These are phyloP conservation scores for Cordia subcordata DNA, from an alignment of 257 asterid genomes.

Conservation along the genomic window DNA sequence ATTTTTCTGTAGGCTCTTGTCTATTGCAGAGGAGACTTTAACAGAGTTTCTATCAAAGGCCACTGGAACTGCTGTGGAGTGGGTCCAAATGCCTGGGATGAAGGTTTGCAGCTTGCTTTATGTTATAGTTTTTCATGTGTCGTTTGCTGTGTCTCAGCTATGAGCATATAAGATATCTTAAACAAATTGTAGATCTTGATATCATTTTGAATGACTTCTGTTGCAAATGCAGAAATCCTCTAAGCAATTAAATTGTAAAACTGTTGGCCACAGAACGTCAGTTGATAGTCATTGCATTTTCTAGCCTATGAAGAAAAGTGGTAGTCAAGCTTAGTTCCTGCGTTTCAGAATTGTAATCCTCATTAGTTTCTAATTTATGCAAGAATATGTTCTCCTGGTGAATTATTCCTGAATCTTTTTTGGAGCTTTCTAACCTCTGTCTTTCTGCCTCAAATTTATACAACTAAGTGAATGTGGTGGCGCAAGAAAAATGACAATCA, in stretches of 20 bases:
- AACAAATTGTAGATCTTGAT: too few relatives aligned
- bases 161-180: constrained; percentile 1
- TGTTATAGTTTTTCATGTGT: not conserved
- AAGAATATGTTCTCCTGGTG: not conserved
- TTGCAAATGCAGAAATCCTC: too few relatives aligned
- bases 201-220: too few relatives aligned
- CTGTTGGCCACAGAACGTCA: too few relatives aligned
- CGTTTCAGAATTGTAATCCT: too few relatives aligned
- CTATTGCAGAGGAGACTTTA: constrained; percentile 97
- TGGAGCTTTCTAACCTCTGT: too few relatives aligned
- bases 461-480: not conserved
- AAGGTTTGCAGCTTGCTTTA: constrained; percentile 40
- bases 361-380: too few relatives aligned
- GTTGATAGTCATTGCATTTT: too few relatives aligned
- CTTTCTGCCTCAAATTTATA: not conserved
- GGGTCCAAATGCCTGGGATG: constrained; percentile 99
- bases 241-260: too few relatives aligned
- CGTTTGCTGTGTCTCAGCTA: not conserved
- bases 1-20: constrained; percentile 63
- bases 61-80: constrained; percentile 97
- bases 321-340: too few relatives aligned
- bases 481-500: not conserved
- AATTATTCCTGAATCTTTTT: not conserved
- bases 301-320: too few relatives aligned
- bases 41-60: constrained; percentile 96